Evolutionary conservation across 2,329 filamentous ascomycete genomes (phyloP).

Genomic region (Rhynchosporium agropyri): DNA sequence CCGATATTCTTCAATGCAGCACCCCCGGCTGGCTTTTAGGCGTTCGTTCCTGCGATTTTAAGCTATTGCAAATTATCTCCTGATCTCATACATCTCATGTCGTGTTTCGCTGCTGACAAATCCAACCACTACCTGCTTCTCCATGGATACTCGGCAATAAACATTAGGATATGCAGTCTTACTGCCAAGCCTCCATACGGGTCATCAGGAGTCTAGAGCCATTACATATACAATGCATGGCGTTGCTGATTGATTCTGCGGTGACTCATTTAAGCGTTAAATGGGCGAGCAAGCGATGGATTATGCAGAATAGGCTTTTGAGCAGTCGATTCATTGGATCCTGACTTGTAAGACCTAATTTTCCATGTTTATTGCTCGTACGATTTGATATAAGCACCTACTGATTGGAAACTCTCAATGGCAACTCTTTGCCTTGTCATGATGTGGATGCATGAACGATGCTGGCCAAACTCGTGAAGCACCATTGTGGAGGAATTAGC

Average conservation of each 20-base stretch:
- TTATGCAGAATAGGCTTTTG: neutral
- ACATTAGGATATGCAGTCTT: constrained; percentile 9
- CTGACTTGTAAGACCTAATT: neutral
- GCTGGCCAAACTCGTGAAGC: constrained; percentile 2
- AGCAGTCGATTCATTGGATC: neutral
- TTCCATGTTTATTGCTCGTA: neutral
- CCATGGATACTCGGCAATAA: constrained; percentile 15
- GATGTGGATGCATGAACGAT: neutral
- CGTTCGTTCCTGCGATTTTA: neutral
- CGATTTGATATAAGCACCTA: constrained; percentile 2
- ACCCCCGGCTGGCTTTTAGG: neutral
- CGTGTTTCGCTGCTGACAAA: constrained; percentile 1
- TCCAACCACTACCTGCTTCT: constrained; percentile 3
- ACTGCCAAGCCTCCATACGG: constrained; percentile 8
- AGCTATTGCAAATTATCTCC: constrained; percentile 3
- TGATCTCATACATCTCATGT: constrained; percentile 5
- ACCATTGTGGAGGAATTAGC: neutral
- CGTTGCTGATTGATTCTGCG: neutral
- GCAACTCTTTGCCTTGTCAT: neutral
- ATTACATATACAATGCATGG: neutral
- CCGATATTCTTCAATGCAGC: neutral
- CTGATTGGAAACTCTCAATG: neutral
- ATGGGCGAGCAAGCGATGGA: neutral
- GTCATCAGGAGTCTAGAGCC: neutral
- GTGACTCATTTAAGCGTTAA: neutral